phyloP scores from a whole-genome alignment of 177 flowering plant genomes.

The Tripterygium wilfordii region DNA sequence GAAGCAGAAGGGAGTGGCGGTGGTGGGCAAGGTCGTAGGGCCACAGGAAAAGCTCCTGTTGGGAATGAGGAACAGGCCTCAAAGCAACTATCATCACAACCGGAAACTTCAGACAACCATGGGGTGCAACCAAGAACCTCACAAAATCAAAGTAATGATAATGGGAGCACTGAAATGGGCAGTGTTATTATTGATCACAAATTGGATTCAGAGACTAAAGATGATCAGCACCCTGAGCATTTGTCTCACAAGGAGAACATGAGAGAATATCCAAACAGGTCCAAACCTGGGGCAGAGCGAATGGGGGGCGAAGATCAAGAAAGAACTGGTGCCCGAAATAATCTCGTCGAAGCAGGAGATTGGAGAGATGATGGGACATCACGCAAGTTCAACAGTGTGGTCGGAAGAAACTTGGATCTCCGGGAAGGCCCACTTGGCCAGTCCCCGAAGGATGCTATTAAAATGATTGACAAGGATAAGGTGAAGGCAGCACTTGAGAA shows the following conservation, averaged over 20 bases:
- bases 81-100: constrained; percentile 24
- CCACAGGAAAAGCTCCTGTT: constrained; percentile 34
- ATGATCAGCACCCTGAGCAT: constrained; percentile 20
- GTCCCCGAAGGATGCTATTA: constrained; percentile 62
- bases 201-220: constrained; percentile 28
- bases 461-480: constrained; percentile 69
- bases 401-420: constrained; percentile 25
- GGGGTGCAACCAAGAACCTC: constrained; percentile 24
- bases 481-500: constrained; percentile 75
- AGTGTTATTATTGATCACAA: constrained; percentile 34
- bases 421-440: constrained; percentile 43
- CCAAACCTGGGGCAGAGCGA: constrained; percentile 17
- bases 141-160: constrained; percentile 39
- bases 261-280: constrained; percentile 24
- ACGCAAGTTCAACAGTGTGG: constrained; percentile 11
- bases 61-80: constrained; percentile 39
- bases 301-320: constrained; percentile 29
- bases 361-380: constrained; percentile 31
- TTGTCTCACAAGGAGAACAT: constrained; percentile 15
- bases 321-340: constrained; percentile 26
- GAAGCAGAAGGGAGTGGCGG: constrained; percentile 63
- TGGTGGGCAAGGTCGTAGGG: constrained; percentile 35
- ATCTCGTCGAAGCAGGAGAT: constrained; percentile 35
- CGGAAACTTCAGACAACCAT: constrained; percentile 33
- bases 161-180: constrained; percentile 35